These are phyloP conservation scores for Trichosporon asahii DNA, from an alignment of 1,284 basidiomycete genomes.

Conservation along the genomic window DNA sequence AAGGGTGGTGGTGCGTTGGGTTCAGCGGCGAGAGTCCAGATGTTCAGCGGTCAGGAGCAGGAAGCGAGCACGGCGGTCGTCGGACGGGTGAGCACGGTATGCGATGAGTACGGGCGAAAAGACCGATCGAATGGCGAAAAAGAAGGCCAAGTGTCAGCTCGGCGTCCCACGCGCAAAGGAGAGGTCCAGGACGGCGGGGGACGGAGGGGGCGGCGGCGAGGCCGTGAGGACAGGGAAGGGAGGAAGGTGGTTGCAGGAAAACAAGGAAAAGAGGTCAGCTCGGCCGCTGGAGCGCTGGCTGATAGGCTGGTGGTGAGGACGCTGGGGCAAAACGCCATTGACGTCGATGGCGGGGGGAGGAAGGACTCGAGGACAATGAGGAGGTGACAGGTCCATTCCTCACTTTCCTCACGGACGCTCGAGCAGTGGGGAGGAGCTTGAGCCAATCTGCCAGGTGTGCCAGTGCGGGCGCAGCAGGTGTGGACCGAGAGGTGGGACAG, in stretches of 20 bases:
- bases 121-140: conserved; percentile 3
- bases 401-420: neutral
- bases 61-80: neutral
- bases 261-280: neutral
- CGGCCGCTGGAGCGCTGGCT: conserved; percentile 4
- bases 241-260: neutral
- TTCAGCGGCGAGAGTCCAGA: neutral
- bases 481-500: neutral
- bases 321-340: conserved; percentile 1
- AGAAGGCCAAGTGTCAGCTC: neutral
- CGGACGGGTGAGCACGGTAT: neutral
- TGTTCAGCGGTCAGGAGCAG: neutral
- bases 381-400: neutral
- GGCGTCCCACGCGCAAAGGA: neutral
- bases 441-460: neutral
- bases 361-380: neutral
- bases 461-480: neutral
- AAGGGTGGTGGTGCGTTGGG: neutral
- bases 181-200: neutral
- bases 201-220: neutral
- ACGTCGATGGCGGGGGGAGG: neutral
- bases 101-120: neutral
- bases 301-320: conserved; percentile 4
- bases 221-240: neutral
- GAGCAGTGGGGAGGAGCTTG: neutral